These are phyloP conservation scores for Globisporangium carolinianum DNA, from an alignment of 352 stramenopile species.

Conservation along the genomic window DNA sequence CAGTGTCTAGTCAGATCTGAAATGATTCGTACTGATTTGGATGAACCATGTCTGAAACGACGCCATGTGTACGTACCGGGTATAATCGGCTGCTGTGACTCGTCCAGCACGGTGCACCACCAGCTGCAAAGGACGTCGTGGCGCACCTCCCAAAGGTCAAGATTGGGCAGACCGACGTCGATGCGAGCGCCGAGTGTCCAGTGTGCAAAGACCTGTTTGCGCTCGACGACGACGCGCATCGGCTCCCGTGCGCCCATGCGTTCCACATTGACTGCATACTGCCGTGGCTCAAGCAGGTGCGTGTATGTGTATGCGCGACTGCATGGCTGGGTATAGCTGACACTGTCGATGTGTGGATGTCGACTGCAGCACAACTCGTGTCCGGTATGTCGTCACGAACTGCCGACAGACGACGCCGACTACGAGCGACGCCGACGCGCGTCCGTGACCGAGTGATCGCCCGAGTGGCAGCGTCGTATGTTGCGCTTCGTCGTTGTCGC, in stretches of 20 bases:
- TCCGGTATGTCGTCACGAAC: constrained; percentile 75
- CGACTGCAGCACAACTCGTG: constrained; percentile 76
- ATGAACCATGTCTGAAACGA: not conserved
- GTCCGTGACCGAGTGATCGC: constrained; percentile 10
- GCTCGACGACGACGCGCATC: constrained; percentile 68
- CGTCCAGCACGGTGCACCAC: constrained; percentile 66
- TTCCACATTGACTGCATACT: constrained; percentile 86
- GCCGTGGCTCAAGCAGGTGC: constrained; percentile 74
- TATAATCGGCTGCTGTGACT: not conserved
- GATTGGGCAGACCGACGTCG: constrained; percentile 68
- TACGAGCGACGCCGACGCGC: constrained; percentile 55
- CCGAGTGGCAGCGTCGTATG: too few relatives aligned
- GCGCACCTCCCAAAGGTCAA: constrained; percentile 70
- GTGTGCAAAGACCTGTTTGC: constrained; percentile 85
- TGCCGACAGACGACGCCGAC: constrained; percentile 78
- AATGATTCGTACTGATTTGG: not conserved
- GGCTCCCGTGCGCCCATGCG: constrained; percentile 65
- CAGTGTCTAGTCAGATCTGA: not conserved
- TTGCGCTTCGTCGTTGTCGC: too few relatives aligned
- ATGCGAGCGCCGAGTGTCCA: constrained; percentile 69
- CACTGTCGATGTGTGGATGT: not conserved
- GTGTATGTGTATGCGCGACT: not conserved
- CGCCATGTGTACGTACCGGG: constrained; percentile 2
- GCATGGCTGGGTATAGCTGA: not conserved
- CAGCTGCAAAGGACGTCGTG: constrained; percentile 65